These are phyloP conservation scores for Ilyonectria destructans DNA, from an alignment of 2,329 filamentous ascomycete species.

Conservation along the genomic window DNA sequence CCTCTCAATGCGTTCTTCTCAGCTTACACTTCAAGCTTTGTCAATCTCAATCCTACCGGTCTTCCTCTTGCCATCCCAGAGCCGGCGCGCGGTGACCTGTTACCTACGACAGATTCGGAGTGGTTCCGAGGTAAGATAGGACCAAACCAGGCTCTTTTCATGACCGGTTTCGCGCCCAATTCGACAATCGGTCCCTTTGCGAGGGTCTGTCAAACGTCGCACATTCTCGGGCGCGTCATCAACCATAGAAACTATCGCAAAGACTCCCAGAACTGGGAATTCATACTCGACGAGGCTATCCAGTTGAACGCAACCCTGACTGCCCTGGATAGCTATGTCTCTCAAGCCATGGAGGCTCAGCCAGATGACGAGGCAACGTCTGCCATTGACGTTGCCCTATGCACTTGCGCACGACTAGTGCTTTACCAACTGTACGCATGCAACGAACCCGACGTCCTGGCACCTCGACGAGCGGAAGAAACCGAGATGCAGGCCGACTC, in stretches of 20 bases:
- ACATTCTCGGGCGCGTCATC: slow-evolving; percentile 21
- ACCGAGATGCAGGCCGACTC: slow-evolving; percentile 16
- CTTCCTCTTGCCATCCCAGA: slow-evolving; percentile 18
- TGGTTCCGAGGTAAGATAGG: slow-evolving; percentile 18
- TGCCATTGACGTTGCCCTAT: slow-evolving; percentile 16
- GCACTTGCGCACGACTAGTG: slow-evolving; percentile 1
- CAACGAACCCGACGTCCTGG: slow-evolving; percentile 11
- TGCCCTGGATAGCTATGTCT: slow-evolving; percentile 20
- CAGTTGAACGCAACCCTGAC: slow-evolving; percentile 14
- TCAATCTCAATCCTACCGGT: slow-evolving; percentile 10
- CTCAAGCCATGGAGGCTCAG: neutral
- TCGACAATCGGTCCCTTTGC: slow-evolving; percentile 13
- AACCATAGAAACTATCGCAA: slow-evolving; percentile 10
- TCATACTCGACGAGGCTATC: slow-evolving; percentile 4
- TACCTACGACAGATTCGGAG: slow-evolving; percentile 14
- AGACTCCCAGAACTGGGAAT: neutral
- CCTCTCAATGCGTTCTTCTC: too few species aligned
- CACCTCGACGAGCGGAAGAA: slow-evolving; percentile 7
- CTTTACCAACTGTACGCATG: slow-evolving; percentile 22
- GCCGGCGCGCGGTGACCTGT: slow-evolving; percentile 10
- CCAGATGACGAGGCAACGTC: neutral
- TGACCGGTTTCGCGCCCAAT: slow-evolving; percentile 4
- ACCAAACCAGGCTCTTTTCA: slow-evolving; percentile 19
- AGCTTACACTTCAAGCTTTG: neutral
- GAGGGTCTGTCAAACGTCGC: slow-evolving; percentile 9